Evolutionary conservation across 2,329 filamentous ascomycete species (phyloP).

Genomic region (Paecilomyces sp.): DNA sequence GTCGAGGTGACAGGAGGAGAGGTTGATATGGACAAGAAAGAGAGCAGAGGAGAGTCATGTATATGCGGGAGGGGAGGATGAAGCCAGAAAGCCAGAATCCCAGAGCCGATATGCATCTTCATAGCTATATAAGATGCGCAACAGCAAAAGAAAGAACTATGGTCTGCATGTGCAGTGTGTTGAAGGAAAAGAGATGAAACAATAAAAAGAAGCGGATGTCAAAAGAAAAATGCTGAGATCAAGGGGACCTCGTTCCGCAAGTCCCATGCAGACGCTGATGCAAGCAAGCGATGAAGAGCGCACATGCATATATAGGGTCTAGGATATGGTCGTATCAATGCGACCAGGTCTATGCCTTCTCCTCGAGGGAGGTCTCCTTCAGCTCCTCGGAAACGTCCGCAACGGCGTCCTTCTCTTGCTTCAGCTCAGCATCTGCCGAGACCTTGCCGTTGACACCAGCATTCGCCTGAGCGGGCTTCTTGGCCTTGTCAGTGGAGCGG

Average conservation of each 20-base stretch:
- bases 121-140: background rate
- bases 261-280: background rate
- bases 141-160: background rate
- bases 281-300: slow-evolving; percentile 1
- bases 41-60: background rate
- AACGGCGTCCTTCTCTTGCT: slow-evolving; percentile 53
- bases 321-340: background rate
- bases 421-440: slow-evolving; percentile 47
- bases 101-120: background rate
- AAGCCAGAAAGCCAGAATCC: background rate
- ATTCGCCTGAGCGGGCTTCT: slow-evolving; percentile 47
- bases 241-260: background rate
- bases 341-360: slow-evolving; percentile 31
- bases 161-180: background rate
- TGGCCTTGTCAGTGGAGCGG: slow-evolving; percentile 43
- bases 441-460: slow-evolving; percentile 47
- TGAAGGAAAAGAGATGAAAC: background rate
- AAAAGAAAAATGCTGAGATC: background rate
- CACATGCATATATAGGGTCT: slow-evolving; percentile 5
- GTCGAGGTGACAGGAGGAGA: background rate
- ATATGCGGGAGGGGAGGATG: background rate
- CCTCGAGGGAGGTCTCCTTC: slow-evolving; percentile 55
- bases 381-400: slow-evolving; percentile 54
- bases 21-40: background rate
- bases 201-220: background rate